Conservation (phyloP, 2,329 filamentous ascomycete species). For the Hymenoscyphus infarciens region DNA sequence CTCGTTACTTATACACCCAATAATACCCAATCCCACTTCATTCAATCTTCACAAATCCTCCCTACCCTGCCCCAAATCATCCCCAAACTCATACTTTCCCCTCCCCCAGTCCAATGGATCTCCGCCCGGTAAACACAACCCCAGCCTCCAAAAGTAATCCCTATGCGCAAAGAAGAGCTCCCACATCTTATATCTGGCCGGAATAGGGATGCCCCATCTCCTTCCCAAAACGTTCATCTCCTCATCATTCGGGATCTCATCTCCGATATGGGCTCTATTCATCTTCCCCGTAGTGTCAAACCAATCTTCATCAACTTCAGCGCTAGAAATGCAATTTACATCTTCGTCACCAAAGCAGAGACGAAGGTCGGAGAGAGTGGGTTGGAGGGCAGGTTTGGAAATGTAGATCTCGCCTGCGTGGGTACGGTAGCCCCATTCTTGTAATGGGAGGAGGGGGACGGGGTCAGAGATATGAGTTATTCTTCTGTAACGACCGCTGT, state of each 20-base stretch:
- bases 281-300: constrained; percentile 11
- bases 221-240: constrained; percentile 21
- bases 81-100: constrained; percentile 40
- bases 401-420: constrained; percentile 90
- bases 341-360: constrained; percentile 63
- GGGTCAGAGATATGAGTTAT: constrained; percentile 84
- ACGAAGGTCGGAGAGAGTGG: constrained; percentile 61
- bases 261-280: constrained; percentile 24
- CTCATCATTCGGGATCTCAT: constrained; percentile 42
- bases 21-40: too few relatives aligned
- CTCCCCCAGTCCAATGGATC: constrained; percentile 66
- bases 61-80: not conserved
- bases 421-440: constrained; percentile 80
- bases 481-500: constrained; percentile 54
- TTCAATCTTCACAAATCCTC: not conserved
- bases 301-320: constrained; percentile 18
- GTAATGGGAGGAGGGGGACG: constrained; percentile 77
- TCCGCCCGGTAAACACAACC: constrained; percentile 81
- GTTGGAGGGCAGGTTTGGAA: constrained; percentile 64
- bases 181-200: constrained; percentile 71
- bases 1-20: not conserved
- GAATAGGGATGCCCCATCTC: constrained; percentile 30
- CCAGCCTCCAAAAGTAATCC: constrained; percentile 95
- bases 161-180: constrained; percentile 88
- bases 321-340: constrained; percentile 61